phyloP scores from a whole-genome alignment of 2,329 filamentous ascomycete genomes.

The Hymenoscyphus salicellus region DNA sequence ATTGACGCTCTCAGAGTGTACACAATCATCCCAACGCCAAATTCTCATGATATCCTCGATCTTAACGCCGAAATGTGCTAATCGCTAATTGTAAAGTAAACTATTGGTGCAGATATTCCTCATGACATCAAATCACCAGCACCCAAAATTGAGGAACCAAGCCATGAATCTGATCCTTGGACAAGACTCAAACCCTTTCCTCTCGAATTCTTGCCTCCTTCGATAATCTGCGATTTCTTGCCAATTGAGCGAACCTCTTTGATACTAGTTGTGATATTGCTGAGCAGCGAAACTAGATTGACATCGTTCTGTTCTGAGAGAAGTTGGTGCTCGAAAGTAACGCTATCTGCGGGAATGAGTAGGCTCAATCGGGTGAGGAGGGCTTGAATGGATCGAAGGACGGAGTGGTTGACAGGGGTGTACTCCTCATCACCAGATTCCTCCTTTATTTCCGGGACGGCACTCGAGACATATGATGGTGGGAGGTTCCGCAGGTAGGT shows the following conservation, averaged over 20 bases:
- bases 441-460: constrained; percentile 34
- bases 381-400: constrained; percentile 84
- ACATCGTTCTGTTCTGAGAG: constrained; percentile 82
- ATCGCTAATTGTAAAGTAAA: constrained; percentile 1
- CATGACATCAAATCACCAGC: constrained; percentile 26
- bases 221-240: constrained; percentile 57
- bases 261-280: constrained; percentile 70
- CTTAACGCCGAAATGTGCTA: constrained; percentile 17
- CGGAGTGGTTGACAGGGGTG: constrained; percentile 53
- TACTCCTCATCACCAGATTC: constrained; percentile 29
- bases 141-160: constrained; percentile 11
- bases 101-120: constrained; percentile 5
- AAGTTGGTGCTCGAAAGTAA: constrained; percentile 66
- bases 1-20: constrained; percentile 13
- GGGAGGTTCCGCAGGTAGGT: constrained; percentile 75
- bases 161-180: background rate
- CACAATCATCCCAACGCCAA: constrained; percentile 25
- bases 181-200: constrained; percentile 6
- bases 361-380: constrained; percentile 81
- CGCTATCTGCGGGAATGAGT: constrained; percentile 66
- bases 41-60: constrained; percentile 10
- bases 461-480: constrained; percentile 57
- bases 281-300: constrained; percentile 71
- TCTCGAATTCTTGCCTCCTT: constrained; percentile 4
- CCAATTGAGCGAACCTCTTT: constrained; percentile 70